Base-by-base conservation (phyloP, 352 stramenopile genomes). In the Phytophthora tubulina region DNA sequence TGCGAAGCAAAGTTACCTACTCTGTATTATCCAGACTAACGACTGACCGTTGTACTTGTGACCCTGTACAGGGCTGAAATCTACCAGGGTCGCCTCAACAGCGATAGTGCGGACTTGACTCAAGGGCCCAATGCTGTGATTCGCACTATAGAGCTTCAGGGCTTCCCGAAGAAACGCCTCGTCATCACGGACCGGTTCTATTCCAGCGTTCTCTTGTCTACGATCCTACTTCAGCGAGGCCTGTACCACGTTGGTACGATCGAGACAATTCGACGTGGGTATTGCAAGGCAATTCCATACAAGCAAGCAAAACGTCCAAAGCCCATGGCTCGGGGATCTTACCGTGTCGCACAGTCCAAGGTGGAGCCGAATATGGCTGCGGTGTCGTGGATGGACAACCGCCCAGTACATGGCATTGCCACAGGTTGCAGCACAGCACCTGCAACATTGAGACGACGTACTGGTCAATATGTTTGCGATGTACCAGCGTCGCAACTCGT, bases 311-410 rank as follows among this genome's bases (percentile, higher is more conserved):
- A 58, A 2, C 21, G 51, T 4, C 32, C 54, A 4, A 52, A 62
- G 14, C 5, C 11, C 1, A 62, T 62, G 30, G 27, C 13, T 4
- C 14, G 41, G 21, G 41, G 41, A 15, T 31, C 15, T 0, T 62
- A 62, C 35, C 14, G 54, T n/a, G 31, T 57, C 21, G 31, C 35
- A 2, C n/a, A 42, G 46, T 66, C 46, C 2, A 66, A 66, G 13
- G 33, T 30, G 4, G 58, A 58, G 3, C 58, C 11, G 3, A 66
- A 17, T 5, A 56, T 55, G 10, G 15, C 50, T 11, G 58, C 58
- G 4, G 58, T 66, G 3, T 66, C 46, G 2, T 66, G 58, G 45
- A 66, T 66, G 46, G 45, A 66, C 33, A 66, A 68, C 31, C 27
- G 60, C 6, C 38, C 51, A 1, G 39, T 68, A 1, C 42, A 53